Evolutionary conservation across 805 yeast species (phyloP).

Genomic region (Metschnikowia aberdeeniae): DNA sequence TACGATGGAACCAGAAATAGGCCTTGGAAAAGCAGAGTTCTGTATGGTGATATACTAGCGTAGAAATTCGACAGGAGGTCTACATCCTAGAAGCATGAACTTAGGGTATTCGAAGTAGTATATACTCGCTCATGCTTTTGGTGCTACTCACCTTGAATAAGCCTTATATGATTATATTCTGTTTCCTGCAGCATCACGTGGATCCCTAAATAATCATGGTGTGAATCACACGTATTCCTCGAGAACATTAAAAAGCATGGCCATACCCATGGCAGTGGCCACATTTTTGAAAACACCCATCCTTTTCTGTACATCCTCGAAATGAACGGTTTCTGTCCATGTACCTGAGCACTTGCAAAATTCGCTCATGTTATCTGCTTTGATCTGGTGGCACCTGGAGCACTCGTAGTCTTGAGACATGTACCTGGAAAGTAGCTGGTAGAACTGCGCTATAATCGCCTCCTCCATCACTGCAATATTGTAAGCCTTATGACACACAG

Average conservation of each 20-base stretch:
- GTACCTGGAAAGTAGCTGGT: constrained; percentile 52
- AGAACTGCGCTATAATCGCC: constrained; percentile 61
- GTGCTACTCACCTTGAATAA: too few species aligned
- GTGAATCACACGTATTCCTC: constrained; percentile 19
- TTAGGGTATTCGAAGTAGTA: too few species aligned
- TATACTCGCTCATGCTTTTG: too few species aligned
- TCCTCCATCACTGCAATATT: constrained; percentile 76
- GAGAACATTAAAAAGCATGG: constrained; percentile 43
- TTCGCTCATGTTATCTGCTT: constrained; percentile 62
- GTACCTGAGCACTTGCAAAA: constrained; percentile 87
- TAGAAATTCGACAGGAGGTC: too few species aligned
- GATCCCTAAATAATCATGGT: neutral
- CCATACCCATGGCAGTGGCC: constrained; percentile 56
- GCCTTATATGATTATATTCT: too few species aligned
- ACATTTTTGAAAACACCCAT: constrained; percentile 53
- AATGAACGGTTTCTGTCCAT: constrained; percentile 60
- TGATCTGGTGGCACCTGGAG: constrained; percentile 64
- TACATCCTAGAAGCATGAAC: too few species aligned
- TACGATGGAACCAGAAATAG: too few species aligned
- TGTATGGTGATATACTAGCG: too few species aligned
- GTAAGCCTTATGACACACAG: constrained; percentile 59
- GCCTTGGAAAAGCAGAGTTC: too few species aligned
- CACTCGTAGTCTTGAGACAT: constrained; percentile 81
- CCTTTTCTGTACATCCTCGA: constrained; percentile 41
- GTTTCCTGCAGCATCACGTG: too few species aligned